phyloP scores from a whole-genome alignment of 1,139 yeast species.

The Geotrichum carabidarum region DNA sequence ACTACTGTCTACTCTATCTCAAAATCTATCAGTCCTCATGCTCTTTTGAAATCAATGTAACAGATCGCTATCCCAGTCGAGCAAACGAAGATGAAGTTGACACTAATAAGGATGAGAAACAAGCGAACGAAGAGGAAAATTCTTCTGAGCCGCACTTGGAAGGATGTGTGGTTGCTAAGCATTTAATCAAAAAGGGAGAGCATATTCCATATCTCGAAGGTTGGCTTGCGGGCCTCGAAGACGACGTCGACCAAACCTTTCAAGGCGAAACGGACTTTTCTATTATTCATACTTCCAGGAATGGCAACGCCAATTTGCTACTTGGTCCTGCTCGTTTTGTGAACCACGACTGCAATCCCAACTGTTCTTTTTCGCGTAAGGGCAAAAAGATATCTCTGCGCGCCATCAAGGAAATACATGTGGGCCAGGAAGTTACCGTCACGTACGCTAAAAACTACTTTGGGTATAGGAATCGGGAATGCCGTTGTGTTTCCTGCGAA shows the following conservation, averaged over 20 bases:
- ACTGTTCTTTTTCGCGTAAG: slow-evolving; percentile 40
- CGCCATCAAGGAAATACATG: slow-evolving; percentile 36
- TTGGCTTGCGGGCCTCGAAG: slow-evolving; percentile 41
- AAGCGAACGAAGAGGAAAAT: slow-evolving; percentile 32
- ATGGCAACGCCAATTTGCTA: slow-evolving; percentile 40
- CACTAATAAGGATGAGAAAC: slow-evolving; percentile 32
- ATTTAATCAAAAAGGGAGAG: slow-evolving; percentile 34
- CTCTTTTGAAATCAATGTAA: slow-evolving; percentile 43
- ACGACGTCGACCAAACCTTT: slow-evolving; percentile 36
- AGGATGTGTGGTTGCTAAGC: slow-evolving; percentile 43
- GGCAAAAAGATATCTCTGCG: slow-evolving; percentile 34
- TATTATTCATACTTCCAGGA: slow-evolving; percentile 37
- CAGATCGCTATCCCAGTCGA: slow-evolving; percentile 38
- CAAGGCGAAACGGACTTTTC: slow-evolving; percentile 40
- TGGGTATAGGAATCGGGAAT: slow-evolving; percentile 42
- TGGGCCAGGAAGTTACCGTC: slow-evolving; percentile 48
- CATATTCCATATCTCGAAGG: slow-evolving; percentile 37
- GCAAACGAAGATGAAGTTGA: not conserved
- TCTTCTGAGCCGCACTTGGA: slow-evolving; percentile 30
- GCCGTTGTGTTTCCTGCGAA: slow-evolving; percentile 46
- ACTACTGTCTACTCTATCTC: slow-evolving; percentile 40
- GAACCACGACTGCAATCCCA: slow-evolving; percentile 45
- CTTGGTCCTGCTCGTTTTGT: slow-evolving; percentile 48
- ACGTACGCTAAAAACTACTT: slow-evolving; percentile 43
- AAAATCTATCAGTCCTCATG: slow-evolving; percentile 38